Percentiles rank a stretch among this genome's conserved stretches.
Conservation (phyloP, 139 green algal species). For the Pseudopediastrum boryanum region DNA sequence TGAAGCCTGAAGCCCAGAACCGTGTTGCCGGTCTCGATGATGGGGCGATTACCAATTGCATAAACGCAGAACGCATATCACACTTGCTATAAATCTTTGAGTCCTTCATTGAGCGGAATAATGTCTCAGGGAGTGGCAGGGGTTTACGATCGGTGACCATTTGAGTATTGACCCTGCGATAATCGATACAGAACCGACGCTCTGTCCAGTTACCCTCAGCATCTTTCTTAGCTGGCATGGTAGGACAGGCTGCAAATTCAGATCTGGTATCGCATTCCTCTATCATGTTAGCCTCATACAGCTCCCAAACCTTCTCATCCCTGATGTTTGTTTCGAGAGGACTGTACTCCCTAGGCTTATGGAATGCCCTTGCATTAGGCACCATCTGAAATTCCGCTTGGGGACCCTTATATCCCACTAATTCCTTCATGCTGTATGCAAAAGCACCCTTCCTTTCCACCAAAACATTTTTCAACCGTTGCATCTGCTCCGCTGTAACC, state of each 20-base stretch:
- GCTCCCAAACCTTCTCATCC: not conserved
- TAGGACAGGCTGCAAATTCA: not conserved
- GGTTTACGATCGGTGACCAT: conserved; percentile 20
- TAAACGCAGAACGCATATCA: conserved; percentile 39
- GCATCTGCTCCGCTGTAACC: too few relatives aligned
- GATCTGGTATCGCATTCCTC: not conserved
- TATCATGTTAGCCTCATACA: not conserved
- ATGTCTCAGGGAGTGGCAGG: conserved; percentile 29
- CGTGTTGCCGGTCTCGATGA: not conserved
- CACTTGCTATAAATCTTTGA: conserved; percentile 39
- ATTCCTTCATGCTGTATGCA: too few relatives aligned
- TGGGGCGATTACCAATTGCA: conserved; percentile 14
- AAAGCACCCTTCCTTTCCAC: too few relatives aligned
- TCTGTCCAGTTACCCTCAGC: conserved; percentile 17
- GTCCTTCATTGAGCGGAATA: conserved; percentile 9
- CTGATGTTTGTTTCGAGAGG: too few relatives aligned
- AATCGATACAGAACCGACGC: conserved; percentile 34
- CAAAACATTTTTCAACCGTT: too few relatives aligned
- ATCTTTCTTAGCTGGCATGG: conserved; percentile 22
- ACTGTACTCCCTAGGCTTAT: too few relatives aligned
- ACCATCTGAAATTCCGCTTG: too few relatives aligned
- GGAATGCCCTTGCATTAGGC: too few relatives aligned
- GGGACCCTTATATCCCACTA: too few relatives aligned
- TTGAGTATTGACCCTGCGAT: conserved; percentile 21
- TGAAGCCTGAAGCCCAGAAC: conserved; percentile 30